Evolutionary conservation across 2,329 filamentous ascomycete species (phyloP), one percentile per base, ranked within the genome.

Genomic region (Lecanoromycetidae sp.): DNA sequence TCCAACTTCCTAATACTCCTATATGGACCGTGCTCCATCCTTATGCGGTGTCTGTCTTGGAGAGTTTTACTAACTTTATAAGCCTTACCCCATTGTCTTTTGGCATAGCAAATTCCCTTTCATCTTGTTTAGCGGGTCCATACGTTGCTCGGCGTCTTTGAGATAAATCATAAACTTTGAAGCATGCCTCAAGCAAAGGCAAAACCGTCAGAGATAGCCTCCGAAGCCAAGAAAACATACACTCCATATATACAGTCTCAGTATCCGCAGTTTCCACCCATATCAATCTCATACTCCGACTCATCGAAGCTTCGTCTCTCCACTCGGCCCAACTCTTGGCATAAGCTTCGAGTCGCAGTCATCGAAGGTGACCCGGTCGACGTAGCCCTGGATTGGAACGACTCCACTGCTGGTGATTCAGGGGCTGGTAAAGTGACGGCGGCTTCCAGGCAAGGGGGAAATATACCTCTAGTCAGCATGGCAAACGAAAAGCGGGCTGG

Each of bases 401-500:
- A 58, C 51, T 23, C 56, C 53, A 25, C 48, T 56, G 7, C 48
- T 54, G 47, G 44, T 45, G 32, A 48, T 46, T 15, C 45, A 44
- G 26, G 53, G 55, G 40, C 35, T 20, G 63, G 41, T 57, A 66
- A 30, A 30, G 19, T 29, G n/a, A 27, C 15, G n/a, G n/a, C n/a
- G n/a, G n/a, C n/a, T 5, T 19, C 17, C 15, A 34, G 35, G 19
- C 44, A 44, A 32, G 50, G 23, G 15, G 40, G 30, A 30, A 62
- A 66, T 2, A 72, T 84, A 46, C 78, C 80, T 0, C 79, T 85
- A 49, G 76, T 86, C 52, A 85, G 82, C 55, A 75, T 79, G 46
- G 84, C 84, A 39, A 85, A 87, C 63, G 83, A 87, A 60, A 83
- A 81, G 58, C 72, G 81, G 30, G 74, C 83, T 0, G 84, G 84